Conservation (phyloP, 1,139 yeast genomes). For the Blastobotrys raffinosifermentans region DNA sequence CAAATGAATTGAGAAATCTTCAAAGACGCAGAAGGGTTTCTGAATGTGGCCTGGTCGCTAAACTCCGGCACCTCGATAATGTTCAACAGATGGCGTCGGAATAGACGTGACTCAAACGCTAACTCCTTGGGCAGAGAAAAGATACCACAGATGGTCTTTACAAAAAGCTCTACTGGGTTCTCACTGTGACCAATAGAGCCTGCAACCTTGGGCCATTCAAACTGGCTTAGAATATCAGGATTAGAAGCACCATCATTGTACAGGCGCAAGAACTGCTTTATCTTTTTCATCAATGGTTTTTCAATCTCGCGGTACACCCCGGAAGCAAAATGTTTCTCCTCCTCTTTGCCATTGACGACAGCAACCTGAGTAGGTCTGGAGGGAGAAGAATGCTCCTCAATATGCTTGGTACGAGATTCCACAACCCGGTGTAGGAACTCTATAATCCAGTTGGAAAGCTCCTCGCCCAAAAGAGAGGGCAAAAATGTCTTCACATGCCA, state of each 20-base stretch:
- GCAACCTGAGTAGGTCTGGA: constrained; percentile 61
- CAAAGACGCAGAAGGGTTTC: constrained; percentile 68
- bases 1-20: constrained; percentile 66
- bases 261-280: constrained; percentile 56
- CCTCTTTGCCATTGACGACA: constrained; percentile 8
- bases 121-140: constrained; percentile 60
- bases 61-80: constrained; percentile 81
- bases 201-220: constrained; percentile 56
- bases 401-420: constrained; percentile 40
- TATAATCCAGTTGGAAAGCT: constrained; percentile 82
- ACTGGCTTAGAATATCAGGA: constrained; percentile 58
- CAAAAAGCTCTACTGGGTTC: constrained; percentile 75
- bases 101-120: constrained; percentile 63
- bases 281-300: constrained; percentile 58
- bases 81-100: constrained; percentile 67
- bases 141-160: constrained; percentile 69
- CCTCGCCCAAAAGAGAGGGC: constrained; percentile 69
- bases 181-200: constrained; percentile 16
- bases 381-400: constrained; percentile 34
- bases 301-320: constrained; percentile 45
- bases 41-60: constrained; percentile 67
- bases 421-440: constrained; percentile 69
- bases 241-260: constrained; percentile 71
- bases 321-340: constrained; percentile 22
- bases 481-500: constrained; percentile 80